A percentile compares a stretch with the other conserved stretches of the same genome.
Evolutionary conservation across 139 green algal species (phyloP).

Genomic region (Spirogloea muscicola): DNA sequence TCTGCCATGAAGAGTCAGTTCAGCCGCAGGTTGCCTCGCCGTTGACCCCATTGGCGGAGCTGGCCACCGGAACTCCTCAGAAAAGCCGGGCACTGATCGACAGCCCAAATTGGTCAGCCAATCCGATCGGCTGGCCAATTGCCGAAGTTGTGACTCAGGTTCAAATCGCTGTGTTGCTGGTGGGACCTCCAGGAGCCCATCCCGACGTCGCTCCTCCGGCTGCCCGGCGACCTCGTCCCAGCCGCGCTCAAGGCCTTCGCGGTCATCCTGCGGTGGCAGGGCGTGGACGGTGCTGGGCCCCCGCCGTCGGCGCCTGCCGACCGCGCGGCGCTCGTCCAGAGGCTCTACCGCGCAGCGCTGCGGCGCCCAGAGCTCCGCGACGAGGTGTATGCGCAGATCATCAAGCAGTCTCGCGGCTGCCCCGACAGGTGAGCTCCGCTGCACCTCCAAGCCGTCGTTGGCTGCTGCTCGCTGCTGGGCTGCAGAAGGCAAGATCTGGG

Average conservation of each 20-base stretch:
- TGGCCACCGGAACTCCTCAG: too few relatives aligned
- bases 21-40: neutral
- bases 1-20: neutral
- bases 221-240: conserved; percentile 69
- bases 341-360: conserved; percentile 83
- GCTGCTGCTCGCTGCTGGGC: too few relatives aligned
- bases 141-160: too few relatives aligned
- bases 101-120: too few relatives aligned
- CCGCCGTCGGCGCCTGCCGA: conserved; percentile 9
- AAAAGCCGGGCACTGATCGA: too few relatives aligned
- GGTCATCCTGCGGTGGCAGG: conserved; percentile 77
- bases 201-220: conserved; percentile 80
- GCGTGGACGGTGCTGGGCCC: conserved; percentile 17
- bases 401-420: conserved; percentile 89
- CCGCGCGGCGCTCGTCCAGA: conserved; percentile 41
- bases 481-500: too few relatives aligned
- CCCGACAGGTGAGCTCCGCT: conserved; percentile 42
- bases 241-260: conserved; percentile 89
- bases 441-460: neutral
- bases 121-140: too few relatives aligned
- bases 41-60: too few relatives aligned
- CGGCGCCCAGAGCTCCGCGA: conserved; percentile 86
- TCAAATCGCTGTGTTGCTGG: neutral
- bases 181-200: conserved; percentile 60
- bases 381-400: conserved; percentile 82